Base-by-base conservation (phyloP, 257 asterid species). In the Anisodus acutangulus region DNA sequence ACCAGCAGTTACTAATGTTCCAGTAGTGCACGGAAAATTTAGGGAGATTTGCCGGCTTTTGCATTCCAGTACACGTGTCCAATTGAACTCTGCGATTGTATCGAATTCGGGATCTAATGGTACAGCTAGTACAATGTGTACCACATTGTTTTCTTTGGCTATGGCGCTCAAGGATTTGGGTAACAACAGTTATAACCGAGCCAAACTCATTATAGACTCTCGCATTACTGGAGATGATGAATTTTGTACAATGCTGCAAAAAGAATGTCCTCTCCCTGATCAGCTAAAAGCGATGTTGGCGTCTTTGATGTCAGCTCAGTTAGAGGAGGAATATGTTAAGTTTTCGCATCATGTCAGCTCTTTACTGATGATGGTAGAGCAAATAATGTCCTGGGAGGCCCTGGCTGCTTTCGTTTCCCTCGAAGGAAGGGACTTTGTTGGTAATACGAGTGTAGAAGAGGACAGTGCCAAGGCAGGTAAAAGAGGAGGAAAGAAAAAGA, bases 331-430 rank as follows among this genome's bases (percentile, higher is more conserved):
- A 74, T 88, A 89, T 80, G 83, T 90, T 43, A 64, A 55, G 79
- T 92, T 89, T 85, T 67, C 85, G 71, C 97, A 93, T 84, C 88
- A 53, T 13, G 81, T 91, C 19, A 89, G 84, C 82, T 87, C 85
- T 80, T 87, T 97, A 67, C 79, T 90, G 83, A 89, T 87, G 64
- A 87, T 78, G 60, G 97, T 91, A 85, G 86, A 90, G 83, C 86
- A 92, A 88, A 88, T 91, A 26, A 84, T 97, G 60, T 91, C 93
- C n/a, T 92, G 91, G 97, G 99, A 97, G 88, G 98, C 89, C 8
- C 82, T 89, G 41, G 85, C 85, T 81, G 98, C 99, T 55, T 93
- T 93, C 86, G 54, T 91, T 59, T 85, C 91, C 16, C 93, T 93
- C 3, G 97, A 92, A 82, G 97, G 94, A 81, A 88, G 82, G 62